Percentiles rank a stretch among this genome's conserved stretches.
Conservation (phyloP, 345 rosid genomes). For the Euclidium syriacum region DNA sequence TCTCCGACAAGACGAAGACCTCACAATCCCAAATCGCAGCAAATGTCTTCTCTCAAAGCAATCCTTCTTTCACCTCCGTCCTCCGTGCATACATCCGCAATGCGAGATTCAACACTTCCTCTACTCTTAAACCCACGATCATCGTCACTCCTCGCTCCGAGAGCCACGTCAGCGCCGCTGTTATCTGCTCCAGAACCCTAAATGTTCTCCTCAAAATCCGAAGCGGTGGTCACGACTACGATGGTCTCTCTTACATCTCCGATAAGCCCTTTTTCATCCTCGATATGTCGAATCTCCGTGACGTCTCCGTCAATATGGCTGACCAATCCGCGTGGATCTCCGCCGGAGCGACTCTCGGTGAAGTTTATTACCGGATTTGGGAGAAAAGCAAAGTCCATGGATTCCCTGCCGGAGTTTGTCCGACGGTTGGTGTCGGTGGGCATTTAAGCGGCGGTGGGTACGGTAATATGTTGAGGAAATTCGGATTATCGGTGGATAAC, state of each 20-base stretch:
- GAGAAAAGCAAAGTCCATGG: conserved; percentile 40
- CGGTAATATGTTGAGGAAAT: conserved; percentile 50
- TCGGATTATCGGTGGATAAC: conserved; percentile 48
- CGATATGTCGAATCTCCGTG: conserved; percentile 47
- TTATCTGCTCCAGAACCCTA: conserved; percentile 35
- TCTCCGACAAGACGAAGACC: conserved; percentile 28
- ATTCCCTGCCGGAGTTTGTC: conserved; percentile 59
- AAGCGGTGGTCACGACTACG: conserved; percentile 57
- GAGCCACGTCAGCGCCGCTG: conserved; percentile 44
- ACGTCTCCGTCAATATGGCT: conserved; percentile 24
- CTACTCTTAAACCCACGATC: conserved; percentile 39
- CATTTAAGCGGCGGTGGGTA: conserved; percentile 63
- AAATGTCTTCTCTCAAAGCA: conserved; percentile 32
- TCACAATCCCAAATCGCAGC: conserved; percentile 22
- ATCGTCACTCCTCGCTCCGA: conserved; percentile 44
- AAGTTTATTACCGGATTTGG: conserved; percentile 43
- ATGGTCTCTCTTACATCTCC: conserved; percentile 49
- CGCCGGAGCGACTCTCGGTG: conserved; percentile 58
- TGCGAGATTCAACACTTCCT: conserved; percentile 39
- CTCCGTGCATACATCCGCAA: conserved; percentile 48
- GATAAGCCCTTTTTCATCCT: conserved; percentile 49
- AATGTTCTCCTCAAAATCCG: conserved; percentile 45
- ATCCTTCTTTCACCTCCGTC: conserved; percentile 34
- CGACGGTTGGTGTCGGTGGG: conserved; percentile 67
- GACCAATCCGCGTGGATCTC: conserved; percentile 45